Base-by-base conservation (phyloP, 768 basidiomycete genomes). In the Galerina sulciceps region DNA sequence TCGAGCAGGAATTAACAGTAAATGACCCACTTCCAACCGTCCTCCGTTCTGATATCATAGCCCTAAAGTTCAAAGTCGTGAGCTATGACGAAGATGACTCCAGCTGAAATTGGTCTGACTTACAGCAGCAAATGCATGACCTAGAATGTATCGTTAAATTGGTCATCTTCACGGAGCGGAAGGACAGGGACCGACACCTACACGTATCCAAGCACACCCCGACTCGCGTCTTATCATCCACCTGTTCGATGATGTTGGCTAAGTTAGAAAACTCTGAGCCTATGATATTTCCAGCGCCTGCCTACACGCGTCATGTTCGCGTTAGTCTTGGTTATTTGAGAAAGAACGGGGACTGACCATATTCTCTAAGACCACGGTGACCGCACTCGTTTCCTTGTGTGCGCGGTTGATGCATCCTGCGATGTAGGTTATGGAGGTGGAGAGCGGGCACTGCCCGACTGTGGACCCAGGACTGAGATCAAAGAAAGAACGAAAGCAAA, bases 151-250 rank as follows among this genome's bases (percentile, higher is more conserved):
- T 55, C 34, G 46, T 43, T 37, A 8, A 2, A 55, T 22, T 31
- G 38, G 2, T 31, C 52, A 22, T 35, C 2, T 38, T 14, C 15
- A 17, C 2, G 51, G 10, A 11, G 10, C 13, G 36, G 22, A 31
- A 38, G 9, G 43, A 49, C n/a, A 52, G 41, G 13, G 6, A 34
- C 49, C 35, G 31, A 17, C 2, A 40, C 78, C 49, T 64, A 88
- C 93, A 95, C 0, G 94, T 94, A 72, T 96, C 93, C 41, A 96
- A 74, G 70, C 93, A 95, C 4, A 94, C 88, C 0, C 91, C 90
- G 2, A 95, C 85, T 45, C 93, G 73, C 0, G 75, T 74, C 71
- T 94, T 94, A 67, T 94, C 85, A 3, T 87, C 77, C 1, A 95
- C 89, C 18, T 76, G 75, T 0, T 76, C 68, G 43, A 96, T 94